Percentiles rank a stretch among this genome's conserved stretches.
These are phyloP conservation scores for Hippophae rhamnoides DNA, from an alignment of 306 rosid species.

Conservation along the genomic window DNA sequence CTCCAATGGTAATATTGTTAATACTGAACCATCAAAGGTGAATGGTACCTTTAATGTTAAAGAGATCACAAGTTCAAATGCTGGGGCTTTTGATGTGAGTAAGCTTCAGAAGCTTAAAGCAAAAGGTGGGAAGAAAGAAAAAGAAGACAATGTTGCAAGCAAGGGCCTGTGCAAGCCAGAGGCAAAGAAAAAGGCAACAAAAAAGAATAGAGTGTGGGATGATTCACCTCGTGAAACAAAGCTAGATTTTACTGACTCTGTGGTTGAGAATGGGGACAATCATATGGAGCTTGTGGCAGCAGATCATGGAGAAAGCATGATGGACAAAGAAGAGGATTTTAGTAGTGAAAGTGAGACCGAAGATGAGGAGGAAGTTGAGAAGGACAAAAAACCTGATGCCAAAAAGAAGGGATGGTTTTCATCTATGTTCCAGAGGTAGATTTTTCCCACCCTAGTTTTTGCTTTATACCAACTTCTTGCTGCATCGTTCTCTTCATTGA, in stretches of 20 bases:
- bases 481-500: too few relatives aligned
- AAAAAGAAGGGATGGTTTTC: conserved; percentile 98
- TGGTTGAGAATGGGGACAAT: conserved; percentile 53
- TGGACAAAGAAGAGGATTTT: conserved; percentile 86
- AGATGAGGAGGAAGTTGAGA: conserved; percentile 57
- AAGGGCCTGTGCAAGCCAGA: conserved; percentile 66
- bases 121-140: conserved; percentile 67
- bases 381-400: conserved; percentile 58
- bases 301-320: conserved; percentile 94
- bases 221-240: conserved; percentile 47
- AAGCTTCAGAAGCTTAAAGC: conserved; percentile 74
- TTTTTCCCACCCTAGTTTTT: neutral
- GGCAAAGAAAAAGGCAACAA: conserved; percentile 53
- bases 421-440: conserved; percentile 89
- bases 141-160: conserved; percentile 42
- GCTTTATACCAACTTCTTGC: neutral
- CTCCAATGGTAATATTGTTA: conserved; percentile 47
- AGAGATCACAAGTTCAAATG: conserved; percentile 62
- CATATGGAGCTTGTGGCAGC: conserved; percentile 59
- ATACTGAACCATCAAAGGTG: conserved; percentile 37
- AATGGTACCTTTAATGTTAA: conserved; percentile 42
- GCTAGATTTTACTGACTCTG: conserved; percentile 74
- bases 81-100: conserved; percentile 97
- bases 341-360: conserved; percentile 89
- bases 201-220: conserved; percentile 95